Evolutionary conservation across 2,329 filamentous ascomycete genomes (phyloP).

Genomic region (Metarhizium rileyi): DNA sequence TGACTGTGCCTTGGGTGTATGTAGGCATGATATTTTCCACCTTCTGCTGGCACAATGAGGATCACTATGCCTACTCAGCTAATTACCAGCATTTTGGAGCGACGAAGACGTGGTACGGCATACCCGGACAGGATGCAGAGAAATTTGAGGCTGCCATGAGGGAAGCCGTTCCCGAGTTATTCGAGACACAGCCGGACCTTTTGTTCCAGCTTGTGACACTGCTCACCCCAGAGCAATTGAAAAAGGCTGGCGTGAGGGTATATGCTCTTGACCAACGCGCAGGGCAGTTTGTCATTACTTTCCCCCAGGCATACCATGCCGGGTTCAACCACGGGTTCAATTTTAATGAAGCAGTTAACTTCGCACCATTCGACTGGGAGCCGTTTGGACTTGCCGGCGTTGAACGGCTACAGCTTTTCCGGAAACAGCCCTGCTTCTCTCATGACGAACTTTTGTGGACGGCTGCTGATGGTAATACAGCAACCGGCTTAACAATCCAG

Average conservation of each 20-base stretch:
- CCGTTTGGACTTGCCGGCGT: constrained; percentile 82
- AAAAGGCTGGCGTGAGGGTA: constrained; percentile 85
- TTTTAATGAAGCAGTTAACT: constrained; percentile 98
- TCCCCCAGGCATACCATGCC: constrained; percentile 93
- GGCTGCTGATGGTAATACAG: constrained; percentile 68
- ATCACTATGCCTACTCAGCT: constrained; percentile 94
- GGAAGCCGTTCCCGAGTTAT: constrained; percentile 88
- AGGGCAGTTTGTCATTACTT: constrained; percentile 92
- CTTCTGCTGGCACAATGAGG: constrained; percentile 99
- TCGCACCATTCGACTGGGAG: constrained; percentile 92
- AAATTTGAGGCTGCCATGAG: constrained; percentile 95
- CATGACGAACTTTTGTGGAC: constrained; percentile 93
- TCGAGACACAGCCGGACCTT: constrained; percentile 92
- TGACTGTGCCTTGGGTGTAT: constrained; percentile 99
- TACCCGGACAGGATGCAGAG: constrained; percentile 84
- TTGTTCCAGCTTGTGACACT: constrained; percentile 96
- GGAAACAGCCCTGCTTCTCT: constrained; percentile 90
- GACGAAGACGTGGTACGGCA: constrained; percentile 98
- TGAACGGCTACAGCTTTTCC: constrained; percentile 74
- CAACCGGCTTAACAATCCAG: constrained; percentile 58
- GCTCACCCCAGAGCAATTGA: constrained; percentile 83
- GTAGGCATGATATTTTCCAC: constrained; percentile 99
- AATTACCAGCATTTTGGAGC: constrained; percentile 98
- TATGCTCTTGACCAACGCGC: constrained; percentile 94
- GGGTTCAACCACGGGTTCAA: constrained; percentile 99